Conservation (phyloP, 139 green algal species). For the Asterochloris erici region DNA sequence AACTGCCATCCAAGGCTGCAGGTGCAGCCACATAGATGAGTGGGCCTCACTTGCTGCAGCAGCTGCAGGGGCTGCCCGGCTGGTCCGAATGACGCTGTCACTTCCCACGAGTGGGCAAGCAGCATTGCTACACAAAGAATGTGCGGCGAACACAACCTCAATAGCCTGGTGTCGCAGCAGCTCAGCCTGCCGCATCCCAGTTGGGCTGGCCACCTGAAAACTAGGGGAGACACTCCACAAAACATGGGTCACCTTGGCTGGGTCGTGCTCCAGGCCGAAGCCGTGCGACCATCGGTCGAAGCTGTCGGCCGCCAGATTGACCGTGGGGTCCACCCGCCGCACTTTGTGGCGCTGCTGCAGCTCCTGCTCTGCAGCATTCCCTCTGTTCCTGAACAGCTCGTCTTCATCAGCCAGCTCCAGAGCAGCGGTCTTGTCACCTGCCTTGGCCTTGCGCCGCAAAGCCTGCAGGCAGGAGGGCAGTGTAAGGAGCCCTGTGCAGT, state of each 20-base stretch:
- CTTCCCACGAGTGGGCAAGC: too few relatives aligned
- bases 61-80: too few relatives aligned
- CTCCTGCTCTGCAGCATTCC: slow-evolving; percentile 2
- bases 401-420: slow-evolving; percentile 12
- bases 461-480: neutral
- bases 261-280: neutral
- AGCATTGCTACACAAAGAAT: too few relatives aligned
- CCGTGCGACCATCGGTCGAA: slow-evolving; percentile 10
- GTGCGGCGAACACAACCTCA: too few relatives aligned
- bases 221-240: neutral
- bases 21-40: too few relatives aligned
- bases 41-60: too few relatives aligned
- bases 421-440: slow-evolving; percentile 4
- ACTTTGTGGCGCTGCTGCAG: slow-evolving; percentile 20
- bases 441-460: neutral
- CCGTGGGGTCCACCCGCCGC: slow-evolving; percentile 36
- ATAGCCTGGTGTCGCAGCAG: too few relatives aligned
- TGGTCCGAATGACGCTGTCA: too few relatives aligned
- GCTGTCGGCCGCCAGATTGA: slow-evolving; percentile 46
- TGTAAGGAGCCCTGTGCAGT: neutral
- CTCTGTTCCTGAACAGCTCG: slow-evolving; percentile 15
- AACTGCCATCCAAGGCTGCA: too few relatives aligned
- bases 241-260: neutral
- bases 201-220: too few relatives aligned
- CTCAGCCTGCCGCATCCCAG: too few relatives aligned